A percentile compares a stretch with the other conserved stretches of the same genome.
Conservation (phyloP, 2,329 filamentous ascomycete species). For the Exophiala phaeomuriformis region DNA sequence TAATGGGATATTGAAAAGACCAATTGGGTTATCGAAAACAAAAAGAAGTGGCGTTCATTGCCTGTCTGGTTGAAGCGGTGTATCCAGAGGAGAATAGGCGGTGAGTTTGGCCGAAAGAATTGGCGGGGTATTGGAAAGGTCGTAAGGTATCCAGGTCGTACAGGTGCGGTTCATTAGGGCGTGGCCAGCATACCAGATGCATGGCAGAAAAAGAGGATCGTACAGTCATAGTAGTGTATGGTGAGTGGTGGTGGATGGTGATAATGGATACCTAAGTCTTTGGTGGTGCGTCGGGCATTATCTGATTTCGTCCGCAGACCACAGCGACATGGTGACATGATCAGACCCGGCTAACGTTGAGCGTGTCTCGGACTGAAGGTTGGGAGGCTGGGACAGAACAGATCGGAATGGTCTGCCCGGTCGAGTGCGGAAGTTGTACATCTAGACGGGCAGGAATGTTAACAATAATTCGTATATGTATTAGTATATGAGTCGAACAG, state of each 20-base stretch:
- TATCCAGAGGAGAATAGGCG: too few relatives aligned
- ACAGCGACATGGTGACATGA: constrained; percentile 17
- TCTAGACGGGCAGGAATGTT: constrained; percentile 13
- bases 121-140: too few relatives aligned
- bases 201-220: too few relatives aligned
- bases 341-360: constrained; percentile 26
- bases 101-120: too few relatives aligned
- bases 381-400: constrained; percentile 36
- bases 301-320: constrained; percentile 17
- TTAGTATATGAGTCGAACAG: not conserved
- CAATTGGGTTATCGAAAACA: too few relatives aligned
- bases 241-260: not conserved
- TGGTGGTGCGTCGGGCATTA: not conserved
- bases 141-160: too few relatives aligned
- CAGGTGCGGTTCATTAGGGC: too few relatives aligned
- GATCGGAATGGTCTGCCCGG: constrained; percentile 35
- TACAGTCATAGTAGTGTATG: too few relatives aligned
- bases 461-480: constrained; percentile 3
- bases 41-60: too few relatives aligned
- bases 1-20: too few relatives aligned
- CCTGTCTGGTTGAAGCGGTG: too few relatives aligned
- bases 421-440: constrained; percentile 28
- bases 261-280: constrained; percentile 1
- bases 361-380: constrained; percentile 33
- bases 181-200: too few relatives aligned